Percentiles rank a stretch among this genome's conserved stretches.
Conservation (phyloP, 192 early-diverging fungal species). For the Gorgonomyces haynaldii region DNA sequence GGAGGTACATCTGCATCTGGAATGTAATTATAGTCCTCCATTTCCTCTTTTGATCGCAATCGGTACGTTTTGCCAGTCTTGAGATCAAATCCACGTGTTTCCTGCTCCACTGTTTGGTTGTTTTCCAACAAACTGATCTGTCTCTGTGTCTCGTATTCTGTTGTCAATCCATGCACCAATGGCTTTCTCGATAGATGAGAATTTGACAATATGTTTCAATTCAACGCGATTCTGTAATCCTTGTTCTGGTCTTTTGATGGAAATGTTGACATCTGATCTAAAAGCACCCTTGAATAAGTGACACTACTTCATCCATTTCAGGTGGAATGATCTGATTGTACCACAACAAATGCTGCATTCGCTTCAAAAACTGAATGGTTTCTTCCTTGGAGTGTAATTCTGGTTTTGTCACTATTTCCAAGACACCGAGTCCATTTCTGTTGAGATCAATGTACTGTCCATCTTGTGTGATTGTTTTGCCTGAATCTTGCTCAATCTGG, state of each 20-base stretch:
- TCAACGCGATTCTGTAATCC: conserved; percentile 16
- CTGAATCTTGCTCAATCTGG: conserved; percentile 89
- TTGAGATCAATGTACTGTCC: conserved; percentile 73
- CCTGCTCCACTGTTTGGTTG: conserved; percentile 46
- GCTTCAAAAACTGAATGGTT: conserved; percentile 62
- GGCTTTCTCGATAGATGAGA: conserved; percentile 20
- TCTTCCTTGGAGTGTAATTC: conserved; percentile 65
- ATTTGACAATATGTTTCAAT: conserved; percentile 30
- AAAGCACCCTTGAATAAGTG: conserved; percentile 54
- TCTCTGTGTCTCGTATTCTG: conserved; percentile 67
- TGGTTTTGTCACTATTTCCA: conserved; percentile 87
- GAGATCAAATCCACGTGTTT: conserved; percentile 74
- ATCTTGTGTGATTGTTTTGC: conserved; percentile 59
- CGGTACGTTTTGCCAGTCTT: conserved; percentile 47
- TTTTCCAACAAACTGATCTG: conserved; percentile 52
- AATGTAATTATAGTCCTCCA: conserved; percentile 79
- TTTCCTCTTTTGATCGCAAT: conserved; percentile 71
- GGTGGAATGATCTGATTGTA: conserved; percentile 58
- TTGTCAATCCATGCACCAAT: conserved; percentile 14
- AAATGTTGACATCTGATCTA: conserved; percentile 90
- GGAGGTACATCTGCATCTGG: conserved; percentile 67
- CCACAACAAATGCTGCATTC: conserved; percentile 62
- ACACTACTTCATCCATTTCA: conserved; percentile 71
- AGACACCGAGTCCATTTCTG: conserved; percentile 70
- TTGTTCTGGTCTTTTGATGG: conserved; percentile 29